These are phyloP conservation scores for Chiua virens DNA, from an alignment of 768 basidiomycete genomes.

Conservation along the genomic window DNA sequence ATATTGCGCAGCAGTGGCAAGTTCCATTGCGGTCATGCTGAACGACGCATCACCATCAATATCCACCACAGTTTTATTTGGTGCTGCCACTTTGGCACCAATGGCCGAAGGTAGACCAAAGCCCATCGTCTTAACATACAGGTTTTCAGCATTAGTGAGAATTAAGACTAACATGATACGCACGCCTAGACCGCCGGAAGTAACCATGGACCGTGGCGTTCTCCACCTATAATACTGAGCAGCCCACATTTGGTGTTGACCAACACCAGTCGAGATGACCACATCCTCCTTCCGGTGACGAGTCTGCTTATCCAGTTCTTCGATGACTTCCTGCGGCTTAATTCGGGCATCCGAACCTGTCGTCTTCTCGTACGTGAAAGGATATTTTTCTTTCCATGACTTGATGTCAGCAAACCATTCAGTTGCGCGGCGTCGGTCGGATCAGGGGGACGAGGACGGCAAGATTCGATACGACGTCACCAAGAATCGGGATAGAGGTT, in stretches of 20 bases:
- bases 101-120: slow-evolving; percentile 94
- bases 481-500: slow-evolving; percentile 89
- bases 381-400: slow-evolving; percentile 83
- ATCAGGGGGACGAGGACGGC: slow-evolving; percentile 81
- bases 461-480: slow-evolving; percentile 87
- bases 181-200: slow-evolving; percentile 93
- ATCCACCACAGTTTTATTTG: slow-evolving; percentile 91
- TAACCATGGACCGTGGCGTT: slow-evolving; percentile 83
- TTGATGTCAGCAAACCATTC: slow-evolving; percentile 86
- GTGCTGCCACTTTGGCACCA: slow-evolving; percentile 95
- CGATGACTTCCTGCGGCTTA: slow-evolving; percentile 97
- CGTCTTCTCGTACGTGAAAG: slow-evolving; percentile 82
- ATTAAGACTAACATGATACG: slow-evolving; percentile 31
- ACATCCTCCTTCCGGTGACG: slow-evolving; percentile 81
- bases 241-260: slow-evolving; percentile 99
- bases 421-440: slow-evolving; percentile 54
- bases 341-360: slow-evolving; percentile 57
- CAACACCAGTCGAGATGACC: slow-evolving; percentile 90
- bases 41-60: slow-evolving; percentile 98
- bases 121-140: slow-evolving; percentile 81
- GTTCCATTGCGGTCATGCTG: slow-evolving; percentile 99
- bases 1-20: slow-evolving; percentile 89
- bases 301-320: slow-evolving; percentile 86
- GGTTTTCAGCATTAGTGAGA: neutral
- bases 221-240: slow-evolving; percentile 93